phyloP scores from a whole-genome alignment of 805 yeast genomes.

The Metschnikowia rubicola region DNA sequence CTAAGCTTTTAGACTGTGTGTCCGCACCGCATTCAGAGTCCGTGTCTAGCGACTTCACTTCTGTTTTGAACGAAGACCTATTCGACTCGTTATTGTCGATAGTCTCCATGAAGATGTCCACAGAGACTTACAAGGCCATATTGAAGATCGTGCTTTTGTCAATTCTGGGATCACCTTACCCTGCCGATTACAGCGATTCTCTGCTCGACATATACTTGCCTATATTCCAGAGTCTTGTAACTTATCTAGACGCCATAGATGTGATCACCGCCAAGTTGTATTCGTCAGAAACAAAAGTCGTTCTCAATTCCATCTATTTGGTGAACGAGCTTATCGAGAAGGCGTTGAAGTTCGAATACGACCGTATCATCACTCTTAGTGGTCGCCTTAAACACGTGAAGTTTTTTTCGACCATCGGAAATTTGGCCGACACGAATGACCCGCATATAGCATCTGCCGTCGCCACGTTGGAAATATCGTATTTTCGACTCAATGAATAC shows the following conservation, averaged over 20 bases:
- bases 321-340: constrained; percentile 43
- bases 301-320: constrained; percentile 42
- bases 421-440: constrained; percentile 39
- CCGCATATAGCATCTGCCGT: constrained; percentile 29
- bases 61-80: constrained; percentile 38
- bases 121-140: constrained; percentile 45
- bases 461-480: constrained; percentile 29
- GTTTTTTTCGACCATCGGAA: constrained; percentile 43
- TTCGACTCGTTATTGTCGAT: constrained; percentile 41
- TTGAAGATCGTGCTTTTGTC: constrained; percentile 40
- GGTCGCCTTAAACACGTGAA: constrained; percentile 46
- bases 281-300: constrained; percentile 43
- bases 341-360: constrained; percentile 40
- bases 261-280: constrained; percentile 41
- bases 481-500: constrained; percentile 34
- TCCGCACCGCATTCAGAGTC: constrained; percentile 36
- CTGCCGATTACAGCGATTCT: constrained; percentile 27
- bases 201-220: constrained; percentile 34
- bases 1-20: constrained; percentile 47
- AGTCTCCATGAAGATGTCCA: constrained; percentile 39
- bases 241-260: constrained; percentile 39
- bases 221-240: constrained; percentile 35
- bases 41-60: constrained; percentile 29
- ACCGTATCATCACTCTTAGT: constrained; percentile 42
- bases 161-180: constrained; percentile 44